phyloP scores from a whole-genome alignment of 441 rosid genomes.

The Daphne laureola region DNA sequence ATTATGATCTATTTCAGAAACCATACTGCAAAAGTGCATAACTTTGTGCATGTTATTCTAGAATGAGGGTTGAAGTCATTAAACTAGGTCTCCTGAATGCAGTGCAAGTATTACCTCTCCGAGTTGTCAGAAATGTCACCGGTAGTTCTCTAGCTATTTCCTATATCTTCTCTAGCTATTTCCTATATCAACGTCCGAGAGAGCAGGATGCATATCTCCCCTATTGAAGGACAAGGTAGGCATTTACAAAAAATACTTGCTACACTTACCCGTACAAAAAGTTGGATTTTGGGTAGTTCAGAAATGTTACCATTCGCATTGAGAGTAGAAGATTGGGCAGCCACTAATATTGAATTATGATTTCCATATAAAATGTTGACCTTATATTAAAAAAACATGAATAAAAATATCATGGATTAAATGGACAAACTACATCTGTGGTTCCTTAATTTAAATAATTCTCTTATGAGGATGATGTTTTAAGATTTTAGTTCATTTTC shows the following conservation, averaged over 20 bases:
- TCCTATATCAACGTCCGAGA: slow-evolving; percentile 50
- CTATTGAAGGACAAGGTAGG: slow-evolving; percentile 16
- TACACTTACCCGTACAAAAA: neutral
- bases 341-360: no score
- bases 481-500: no score
- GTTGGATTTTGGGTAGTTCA: neutral
- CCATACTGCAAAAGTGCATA: slow-evolving; percentile 36
- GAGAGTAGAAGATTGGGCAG: slow-evolving; percentile 57
- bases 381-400: no score
- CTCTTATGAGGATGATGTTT: no score
- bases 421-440: no score
- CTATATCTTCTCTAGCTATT: no score
- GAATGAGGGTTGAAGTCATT: neutral
- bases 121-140: slow-evolving; percentile 54
- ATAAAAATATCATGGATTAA: no score
- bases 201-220: slow-evolving; percentile 82
- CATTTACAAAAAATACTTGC: neutral
- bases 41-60: neutral
- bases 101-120: slow-evolving; percentile 34
- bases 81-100: neutral
- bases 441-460: no score
- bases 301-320: slow-evolving; percentile 59
- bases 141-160: slow-evolving; percentile 80
- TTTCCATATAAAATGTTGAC: no score
- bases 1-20: slow-evolving; percentile 57